Conservation (phyloP, 2,329 filamentous ascomycete species). For the Mycosphaerella arachidis region DNA sequence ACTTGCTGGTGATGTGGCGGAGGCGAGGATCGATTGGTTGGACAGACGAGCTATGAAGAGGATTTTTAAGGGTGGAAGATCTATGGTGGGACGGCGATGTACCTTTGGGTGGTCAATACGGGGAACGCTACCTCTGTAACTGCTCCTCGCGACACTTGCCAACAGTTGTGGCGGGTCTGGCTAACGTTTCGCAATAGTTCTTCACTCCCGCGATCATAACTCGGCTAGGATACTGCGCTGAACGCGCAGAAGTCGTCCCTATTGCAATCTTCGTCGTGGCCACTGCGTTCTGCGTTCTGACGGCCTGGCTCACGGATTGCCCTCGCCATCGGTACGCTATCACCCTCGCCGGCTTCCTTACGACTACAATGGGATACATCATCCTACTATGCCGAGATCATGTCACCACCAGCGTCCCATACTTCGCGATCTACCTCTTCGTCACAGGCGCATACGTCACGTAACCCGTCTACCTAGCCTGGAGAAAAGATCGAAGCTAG, state of each 20-base stretch:
- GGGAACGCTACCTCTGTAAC: constrained; percentile 28
- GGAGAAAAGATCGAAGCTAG: constrained; percentile 44
- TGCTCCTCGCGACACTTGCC: constrained; percentile 37
- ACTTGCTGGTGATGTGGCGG: constrained; percentile 44
- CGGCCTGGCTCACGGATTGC: constrained; percentile 21
- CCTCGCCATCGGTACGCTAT: constrained; percentile 28
- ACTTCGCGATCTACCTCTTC: constrained; percentile 54
- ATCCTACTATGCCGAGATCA: constrained; percentile 49
- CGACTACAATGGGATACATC: constrained; percentile 46
- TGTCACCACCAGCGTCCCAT: constrained; percentile 47
- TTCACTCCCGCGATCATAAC: constrained; percentile 51
- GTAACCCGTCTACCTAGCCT: constrained; percentile 53
- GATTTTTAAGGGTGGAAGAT: constrained; percentile 46
- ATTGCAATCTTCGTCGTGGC: constrained; percentile 38
- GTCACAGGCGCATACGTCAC: constrained; percentile 52
- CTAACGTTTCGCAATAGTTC: constrained; percentile 28
- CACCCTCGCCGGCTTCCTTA: constrained; percentile 27
- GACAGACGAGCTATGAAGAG: constrained; percentile 46
- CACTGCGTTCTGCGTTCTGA: constrained; percentile 15
- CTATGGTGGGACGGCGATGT: constrained; percentile 46
- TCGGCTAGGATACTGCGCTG: constrained; percentile 60
- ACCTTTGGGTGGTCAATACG: constrained; percentile 40
- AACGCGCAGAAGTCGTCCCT: constrained; percentile 40
- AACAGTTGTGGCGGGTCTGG: no score
- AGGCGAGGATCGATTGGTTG: constrained; percentile 50